Evolutionary conservation across 1,284 basidiomycete genomes (phyloP).

Genomic region (Acaromyces ingoldii): DNA sequence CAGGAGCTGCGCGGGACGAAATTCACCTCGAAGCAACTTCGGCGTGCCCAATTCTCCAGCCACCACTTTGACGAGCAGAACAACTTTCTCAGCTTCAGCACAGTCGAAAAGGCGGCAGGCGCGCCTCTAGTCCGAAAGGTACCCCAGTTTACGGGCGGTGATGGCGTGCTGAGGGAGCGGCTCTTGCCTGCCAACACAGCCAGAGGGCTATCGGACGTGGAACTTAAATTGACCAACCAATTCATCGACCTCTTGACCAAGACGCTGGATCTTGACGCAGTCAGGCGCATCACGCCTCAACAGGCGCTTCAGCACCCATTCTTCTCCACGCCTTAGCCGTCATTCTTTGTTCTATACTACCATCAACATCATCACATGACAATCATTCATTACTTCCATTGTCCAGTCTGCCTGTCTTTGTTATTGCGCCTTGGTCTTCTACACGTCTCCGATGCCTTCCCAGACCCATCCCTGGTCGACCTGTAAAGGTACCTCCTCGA

Average conservation of each 20-base stretch:
- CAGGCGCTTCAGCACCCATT: conserved; percentile 86
- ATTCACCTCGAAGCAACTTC: conserved; percentile 88
- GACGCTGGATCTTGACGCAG: conserved; percentile 83
- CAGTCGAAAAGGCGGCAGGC: conserved; percentile 39
- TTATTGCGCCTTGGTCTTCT: too few species aligned
- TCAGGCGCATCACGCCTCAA: conserved; percentile 74
- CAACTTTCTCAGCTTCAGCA: conserved; percentile 37
- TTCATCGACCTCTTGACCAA: conserved; percentile 91
- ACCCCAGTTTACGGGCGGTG: not conserved
- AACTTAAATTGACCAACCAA: conserved; percentile 71
- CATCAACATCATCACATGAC: too few species aligned
- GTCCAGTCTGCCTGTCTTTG: too few species aligned
- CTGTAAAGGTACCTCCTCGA: not conserved
- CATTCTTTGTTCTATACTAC: too few species aligned
- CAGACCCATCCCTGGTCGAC: conserved; percentile 3
- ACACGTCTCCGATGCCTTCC: not conserved
- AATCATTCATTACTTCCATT: too few species aligned
- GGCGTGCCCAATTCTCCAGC: conserved; percentile 84
- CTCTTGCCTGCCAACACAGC: conserved; percentile 71
- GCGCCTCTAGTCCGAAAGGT: conserved; percentile 19
- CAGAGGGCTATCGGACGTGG: conserved; percentile 75
- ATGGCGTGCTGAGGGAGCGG: conserved; percentile 62
- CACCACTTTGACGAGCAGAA: conserved; percentile 89
- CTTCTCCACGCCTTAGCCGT: too few species aligned
- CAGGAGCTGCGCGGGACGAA: conserved; percentile 89